Evolutionary conservation across 2,329 filamentous ascomycete genomes (phyloP).

Genomic region (Aspergillus flavus): DNA sequence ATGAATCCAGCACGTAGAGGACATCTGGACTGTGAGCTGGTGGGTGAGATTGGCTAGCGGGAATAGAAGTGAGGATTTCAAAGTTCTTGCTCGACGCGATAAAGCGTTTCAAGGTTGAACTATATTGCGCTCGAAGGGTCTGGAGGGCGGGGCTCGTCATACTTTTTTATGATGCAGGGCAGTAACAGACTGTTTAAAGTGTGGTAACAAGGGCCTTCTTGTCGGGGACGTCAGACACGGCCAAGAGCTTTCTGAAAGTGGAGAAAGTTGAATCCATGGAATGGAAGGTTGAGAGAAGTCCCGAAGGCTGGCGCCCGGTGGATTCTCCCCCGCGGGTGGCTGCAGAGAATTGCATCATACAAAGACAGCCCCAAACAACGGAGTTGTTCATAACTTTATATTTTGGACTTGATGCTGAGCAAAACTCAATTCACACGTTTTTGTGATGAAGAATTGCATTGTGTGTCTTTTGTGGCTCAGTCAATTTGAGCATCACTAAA

Average conservation of each 20-base stretch:
- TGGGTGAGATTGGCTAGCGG: slow-evolving; percentile 17
- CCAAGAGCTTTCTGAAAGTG: not conserved
- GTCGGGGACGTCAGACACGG: not conserved
- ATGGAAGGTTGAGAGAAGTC: not conserved
- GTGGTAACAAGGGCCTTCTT: not conserved
- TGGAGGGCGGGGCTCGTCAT: slow-evolving; percentile 25
- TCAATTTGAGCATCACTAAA: not conserved
- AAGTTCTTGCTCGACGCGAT: slow-evolving; percentile 40
- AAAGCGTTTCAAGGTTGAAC: slow-evolving; percentile 47
- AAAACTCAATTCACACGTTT: not conserved
- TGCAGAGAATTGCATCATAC: slow-evolving; percentile 7
- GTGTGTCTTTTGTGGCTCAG: not conserved
- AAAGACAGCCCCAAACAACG: not conserved
- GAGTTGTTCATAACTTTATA: not conserved
- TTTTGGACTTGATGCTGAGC: not conserved
- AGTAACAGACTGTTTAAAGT: not conserved
- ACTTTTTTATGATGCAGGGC: not conserved
- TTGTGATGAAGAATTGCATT: not conserved
- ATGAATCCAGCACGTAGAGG: slow-evolving; percentile 68
- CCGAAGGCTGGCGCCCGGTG: not conserved
- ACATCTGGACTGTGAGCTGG: slow-evolving; percentile 25
- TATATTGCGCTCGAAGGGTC: slow-evolving; percentile 41
- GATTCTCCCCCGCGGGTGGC: not conserved
- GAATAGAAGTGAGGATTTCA: slow-evolving; percentile 34
- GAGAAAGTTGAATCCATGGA: not conserved